phyloP scores from a whole-genome alignment of 75 land plant species.

The Sequoia sempervirens region DNA sequence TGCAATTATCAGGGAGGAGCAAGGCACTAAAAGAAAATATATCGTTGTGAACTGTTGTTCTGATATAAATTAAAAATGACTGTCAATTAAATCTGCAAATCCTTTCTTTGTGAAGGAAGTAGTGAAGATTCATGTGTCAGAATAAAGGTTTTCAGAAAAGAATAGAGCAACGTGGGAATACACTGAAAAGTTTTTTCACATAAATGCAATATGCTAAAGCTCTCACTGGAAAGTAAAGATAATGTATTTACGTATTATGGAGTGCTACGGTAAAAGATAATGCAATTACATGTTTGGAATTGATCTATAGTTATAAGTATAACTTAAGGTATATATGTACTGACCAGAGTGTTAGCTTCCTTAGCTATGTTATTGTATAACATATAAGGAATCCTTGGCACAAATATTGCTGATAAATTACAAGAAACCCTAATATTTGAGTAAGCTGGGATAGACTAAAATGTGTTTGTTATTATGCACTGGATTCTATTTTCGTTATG shows the following conservation, averaged over 20 bases:
- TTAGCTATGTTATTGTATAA: background rate
- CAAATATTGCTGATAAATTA: background rate
- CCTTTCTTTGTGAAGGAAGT: background rate
- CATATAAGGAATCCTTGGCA: background rate
- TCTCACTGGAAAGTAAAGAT: background rate
- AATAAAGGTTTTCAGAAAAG: background rate
- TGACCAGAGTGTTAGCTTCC: background rate
- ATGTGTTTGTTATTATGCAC: background rate
- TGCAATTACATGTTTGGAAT: background rate
- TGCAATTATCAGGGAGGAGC: constrained; percentile 16
- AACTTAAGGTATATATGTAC: background rate
- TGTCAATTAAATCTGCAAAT: background rate
- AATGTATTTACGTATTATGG: background rate
- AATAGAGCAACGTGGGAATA: background rate
- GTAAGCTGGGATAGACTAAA: background rate
- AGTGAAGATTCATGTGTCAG: background rate
- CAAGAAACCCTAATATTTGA: background rate
- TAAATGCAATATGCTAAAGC: background rate
- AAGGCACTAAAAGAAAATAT: constrained; percentile 4
- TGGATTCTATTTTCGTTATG: background rate
- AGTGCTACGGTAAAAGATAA: background rate
- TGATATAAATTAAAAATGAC: background rate
- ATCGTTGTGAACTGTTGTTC: constrained; percentile 21
- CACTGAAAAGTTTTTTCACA: background rate
- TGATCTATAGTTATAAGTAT: background rate